phyloP scores from a whole-genome alignment of 495 filamentous ascomycete genomes.

The Penicillium cosmopolitanum region DNA sequence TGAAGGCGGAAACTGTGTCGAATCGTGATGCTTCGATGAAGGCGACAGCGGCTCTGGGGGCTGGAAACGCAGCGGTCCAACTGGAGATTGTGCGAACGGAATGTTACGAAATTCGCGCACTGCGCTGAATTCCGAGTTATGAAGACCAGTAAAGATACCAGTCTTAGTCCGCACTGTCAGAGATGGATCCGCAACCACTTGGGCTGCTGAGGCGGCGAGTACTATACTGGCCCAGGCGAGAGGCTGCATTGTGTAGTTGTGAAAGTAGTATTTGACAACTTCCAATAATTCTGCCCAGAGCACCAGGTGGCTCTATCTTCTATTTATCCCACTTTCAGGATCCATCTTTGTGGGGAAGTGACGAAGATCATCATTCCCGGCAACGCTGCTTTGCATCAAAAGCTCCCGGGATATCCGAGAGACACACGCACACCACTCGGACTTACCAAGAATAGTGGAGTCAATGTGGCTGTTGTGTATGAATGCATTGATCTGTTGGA shows the following conservation, averaged over 20 bases:
- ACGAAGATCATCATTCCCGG: not conserved
- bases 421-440: not conserved
- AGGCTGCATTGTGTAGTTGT: not conserved
- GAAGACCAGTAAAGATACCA: slow-evolving; percentile 9
- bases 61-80: slow-evolving; percentile 11
- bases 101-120: slow-evolving; percentile 13
- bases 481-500: too few species aligned
- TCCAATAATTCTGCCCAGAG: not conserved
- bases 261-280: not conserved
- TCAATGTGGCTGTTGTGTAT: not conserved
- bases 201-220: not conserved
- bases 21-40: slow-evolving; percentile 8
- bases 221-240: not conserved
- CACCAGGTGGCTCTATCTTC: not conserved
- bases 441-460: not conserved
- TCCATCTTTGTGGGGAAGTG: not conserved
- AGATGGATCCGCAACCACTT: slow-evolving; percentile 7
- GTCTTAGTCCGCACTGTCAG: slow-evolving; percentile 13
- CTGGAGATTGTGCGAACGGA: slow-evolving; percentile 10
- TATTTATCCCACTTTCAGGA: not conserved
- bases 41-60: slow-evolving; percentile 7
- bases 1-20: slow-evolving; percentile 10
- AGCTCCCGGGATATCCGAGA: slow-evolving; percentile 1
- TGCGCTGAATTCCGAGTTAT: slow-evolving; percentile 1
- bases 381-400: not conserved